Percentiles rank a stretch among this genome's conserved stretches.
phyloP scores from a whole-genome alignment of 352 stramenopile species.

The Stramenopiles sp. region DNA sequence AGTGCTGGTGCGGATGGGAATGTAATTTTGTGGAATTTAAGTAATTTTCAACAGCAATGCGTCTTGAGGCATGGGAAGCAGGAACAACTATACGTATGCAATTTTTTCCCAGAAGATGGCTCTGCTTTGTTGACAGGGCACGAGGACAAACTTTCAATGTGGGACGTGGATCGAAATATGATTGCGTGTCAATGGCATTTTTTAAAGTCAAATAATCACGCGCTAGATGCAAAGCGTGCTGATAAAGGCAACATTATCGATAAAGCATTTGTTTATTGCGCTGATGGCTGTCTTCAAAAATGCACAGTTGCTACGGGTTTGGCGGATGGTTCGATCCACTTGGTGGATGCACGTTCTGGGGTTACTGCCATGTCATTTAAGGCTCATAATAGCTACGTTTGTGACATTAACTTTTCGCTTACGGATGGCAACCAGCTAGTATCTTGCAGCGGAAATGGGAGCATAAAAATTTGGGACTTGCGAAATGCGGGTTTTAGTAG shows the following conservation, averaged over 20 bases:
- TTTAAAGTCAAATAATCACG: background rate
- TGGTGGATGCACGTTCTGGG: background rate
- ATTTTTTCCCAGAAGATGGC: slow-evolving; percentile 11
- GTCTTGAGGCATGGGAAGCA: background rate
- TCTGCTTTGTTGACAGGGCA: slow-evolving; percentile 7
- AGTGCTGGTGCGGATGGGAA: background rate
- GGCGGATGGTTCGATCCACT: background rate
- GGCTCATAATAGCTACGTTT: background rate
- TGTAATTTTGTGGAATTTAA: background rate
- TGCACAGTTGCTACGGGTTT: background rate
- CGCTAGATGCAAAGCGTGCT: too few species aligned
- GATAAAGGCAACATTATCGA: too few species aligned
- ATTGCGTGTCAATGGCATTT: background rate
- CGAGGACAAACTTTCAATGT: background rate
- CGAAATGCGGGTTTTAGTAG: background rate
- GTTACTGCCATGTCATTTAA: background rate
- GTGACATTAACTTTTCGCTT: background rate
- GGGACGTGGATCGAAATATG: background rate
- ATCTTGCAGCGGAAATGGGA: background rate
- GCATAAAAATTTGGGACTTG: background rate
- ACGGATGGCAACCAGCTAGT: background rate
- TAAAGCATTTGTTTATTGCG: background rate
- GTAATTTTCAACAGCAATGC: background rate
- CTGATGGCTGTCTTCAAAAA: background rate
- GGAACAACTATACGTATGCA: slow-evolving; percentile 1